Conservation (phyloP, 2,329 filamentous ascomycete species). For the Ceratocystis smalleyi region DNA sequence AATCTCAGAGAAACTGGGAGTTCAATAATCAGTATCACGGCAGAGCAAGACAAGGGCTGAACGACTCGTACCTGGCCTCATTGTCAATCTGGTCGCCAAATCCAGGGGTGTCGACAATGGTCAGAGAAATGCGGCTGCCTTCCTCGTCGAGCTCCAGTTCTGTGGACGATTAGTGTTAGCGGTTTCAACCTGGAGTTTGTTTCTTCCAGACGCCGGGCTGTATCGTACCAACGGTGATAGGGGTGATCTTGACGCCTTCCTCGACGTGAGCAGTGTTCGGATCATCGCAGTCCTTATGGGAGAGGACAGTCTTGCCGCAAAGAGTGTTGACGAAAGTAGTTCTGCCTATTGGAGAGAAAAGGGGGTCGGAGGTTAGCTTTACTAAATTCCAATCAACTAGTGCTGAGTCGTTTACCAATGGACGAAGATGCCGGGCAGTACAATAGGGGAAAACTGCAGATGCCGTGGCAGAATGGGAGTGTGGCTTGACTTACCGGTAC, state of each 20-base stretch:
- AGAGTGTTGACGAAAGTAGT: constrained; percentile 99
- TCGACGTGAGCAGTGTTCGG: constrained; percentile 76
- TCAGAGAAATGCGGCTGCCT: constrained; percentile 92
- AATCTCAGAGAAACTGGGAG: constrained; percentile 77
- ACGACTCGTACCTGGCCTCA: constrained; percentile 64
- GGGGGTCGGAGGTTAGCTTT: constrained; percentile 6
- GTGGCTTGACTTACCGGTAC: constrained; percentile 57
- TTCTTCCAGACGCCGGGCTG: not conserved
- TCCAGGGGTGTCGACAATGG: constrained; percentile 94
- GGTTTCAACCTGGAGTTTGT: not conserved
- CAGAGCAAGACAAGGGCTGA: not conserved
- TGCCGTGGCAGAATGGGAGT: constrained; percentile 15
- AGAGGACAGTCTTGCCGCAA: constrained; percentile 82
- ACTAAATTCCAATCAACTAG: not conserved
- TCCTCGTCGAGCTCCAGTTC: constrained; percentile 95
- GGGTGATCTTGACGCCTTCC: constrained; percentile 97
- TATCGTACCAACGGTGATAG: constrained; percentile 73
- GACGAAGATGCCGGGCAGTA: no score
- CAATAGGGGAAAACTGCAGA: not conserved
- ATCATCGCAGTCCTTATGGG: constrained; percentile 87
- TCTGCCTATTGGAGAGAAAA: constrained; percentile 45
- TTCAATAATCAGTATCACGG: not conserved
- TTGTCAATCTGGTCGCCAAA: constrained; percentile 99
- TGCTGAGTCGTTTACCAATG: no score
- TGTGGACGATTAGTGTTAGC: constrained; percentile 25